phyloP scores from a whole-genome alignment of 129 eudicot genomes.

The Smallanthus sonchifolius region DNA sequence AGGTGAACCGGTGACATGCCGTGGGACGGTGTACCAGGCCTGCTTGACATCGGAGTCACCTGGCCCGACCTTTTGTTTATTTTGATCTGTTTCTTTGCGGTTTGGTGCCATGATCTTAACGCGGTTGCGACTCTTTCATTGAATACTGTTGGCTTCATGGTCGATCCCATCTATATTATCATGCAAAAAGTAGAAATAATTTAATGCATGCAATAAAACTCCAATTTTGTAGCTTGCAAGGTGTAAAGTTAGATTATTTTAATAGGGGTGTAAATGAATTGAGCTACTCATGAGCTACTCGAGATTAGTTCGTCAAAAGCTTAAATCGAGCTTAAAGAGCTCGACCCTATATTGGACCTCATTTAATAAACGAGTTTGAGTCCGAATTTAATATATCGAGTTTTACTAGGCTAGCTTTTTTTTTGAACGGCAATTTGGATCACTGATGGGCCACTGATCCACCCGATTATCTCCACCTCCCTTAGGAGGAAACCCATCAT shows the following conservation, averaged over 20 bases:
- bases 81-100: constrained; percentile 41
- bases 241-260: neutral
- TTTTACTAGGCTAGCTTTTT: too few species aligned
- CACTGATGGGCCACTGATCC: too few species aligned
- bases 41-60: constrained; percentile 48
- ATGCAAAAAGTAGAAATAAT: neutral
- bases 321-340: too few species aligned
- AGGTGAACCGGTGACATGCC: constrained; percentile 51
- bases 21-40: constrained; percentile 44
- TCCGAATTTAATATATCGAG: too few species aligned
- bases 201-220: neutral
- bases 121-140: constrained; percentile 53
- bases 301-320: too few species aligned
- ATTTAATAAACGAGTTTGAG: too few species aligned
- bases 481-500: too few species aligned
- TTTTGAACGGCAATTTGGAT: too few species aligned
- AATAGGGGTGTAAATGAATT: too few species aligned
- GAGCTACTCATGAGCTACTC: too few species aligned
- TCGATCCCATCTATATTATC: constrained; percentile 55
- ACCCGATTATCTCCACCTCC: too few species aligned
- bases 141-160: constrained; percentile 56
- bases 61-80: constrained; percentile 33
- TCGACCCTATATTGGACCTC: too few species aligned
- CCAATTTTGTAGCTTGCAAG: neutral
- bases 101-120: constrained; percentile 45